Evolutionary conservation across 2,329 filamentous ascomycete species (phyloP), one percentile per base, ranked within the genome.

Genomic region (Sporothrix pseudoabietina): DNA sequence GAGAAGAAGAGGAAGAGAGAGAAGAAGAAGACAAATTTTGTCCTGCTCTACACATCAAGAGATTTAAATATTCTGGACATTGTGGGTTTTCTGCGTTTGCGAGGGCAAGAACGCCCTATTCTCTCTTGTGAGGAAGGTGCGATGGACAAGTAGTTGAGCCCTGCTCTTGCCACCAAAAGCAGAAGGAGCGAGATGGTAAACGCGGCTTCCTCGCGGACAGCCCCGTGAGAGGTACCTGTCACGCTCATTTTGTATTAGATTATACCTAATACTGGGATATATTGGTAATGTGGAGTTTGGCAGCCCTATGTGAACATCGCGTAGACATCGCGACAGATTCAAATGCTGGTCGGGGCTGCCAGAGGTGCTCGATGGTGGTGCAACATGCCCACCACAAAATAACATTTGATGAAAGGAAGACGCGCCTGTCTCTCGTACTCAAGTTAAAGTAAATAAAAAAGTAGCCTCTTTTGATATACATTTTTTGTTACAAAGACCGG

Each of bases 71-170:
- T 5, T 39, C 12, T 52, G 9, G 19, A 12, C 16, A 10, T 39
- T 39, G 35, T 32, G 22, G 19, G 41, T 9, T 9, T n/a, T 26
- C 8, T 69, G 61, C 41, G 14, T 49, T 66, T 68, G 41, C 22
- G 1, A 16, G 32, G 44, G 47, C 47, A 69, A 41, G 5, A 54
- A 22, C 5, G n/a, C 16, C 47, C 49, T 49, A 52, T 35, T 14
- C 4, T 49, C 54, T 61, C 22, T 61, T 57, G 30, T n/a, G 32
- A 44, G 68, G 68, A 70, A 70, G 68, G 68, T 57, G 52, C 68
- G 68, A 70, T 47, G 68, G 68, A 35, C 47, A 35, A 32, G 39
- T 44, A 26, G 55, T 47, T n/a, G 30, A 69, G 47, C 10, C 19
- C 26, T 55, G 39, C 4, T 26, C 14, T 59, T 59, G 35, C 39